Evolutionary conservation across 352 stramenopile species (phyloP).

Genomic region (Pythium dissotocum): DNA sequence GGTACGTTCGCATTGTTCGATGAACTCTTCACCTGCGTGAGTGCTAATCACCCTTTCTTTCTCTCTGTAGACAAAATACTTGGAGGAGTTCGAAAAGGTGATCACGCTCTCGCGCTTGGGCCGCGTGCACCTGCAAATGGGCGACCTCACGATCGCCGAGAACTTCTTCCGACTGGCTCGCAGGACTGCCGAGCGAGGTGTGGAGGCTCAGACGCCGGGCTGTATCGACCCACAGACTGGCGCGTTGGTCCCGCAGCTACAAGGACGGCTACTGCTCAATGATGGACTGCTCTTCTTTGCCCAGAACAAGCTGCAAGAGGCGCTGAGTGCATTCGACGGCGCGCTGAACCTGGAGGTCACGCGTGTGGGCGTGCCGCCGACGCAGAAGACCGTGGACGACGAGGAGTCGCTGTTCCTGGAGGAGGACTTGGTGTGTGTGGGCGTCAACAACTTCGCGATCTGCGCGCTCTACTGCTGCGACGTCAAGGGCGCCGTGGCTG

Average conservation of each 20-base stretch:
- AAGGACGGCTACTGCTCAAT: conserved; percentile 65
- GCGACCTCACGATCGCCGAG: conserved; percentile 56
- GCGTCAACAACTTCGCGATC: conserved; percentile 83
- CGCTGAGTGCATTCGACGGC: conserved; percentile 69
- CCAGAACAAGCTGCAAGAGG: conserved; percentile 81
- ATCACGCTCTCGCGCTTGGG: conserved; percentile 62
- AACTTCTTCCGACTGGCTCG: conserved; percentile 57
- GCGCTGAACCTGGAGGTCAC: conserved; percentile 48
- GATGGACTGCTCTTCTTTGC: conserved; percentile 73
- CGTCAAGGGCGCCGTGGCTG: conserved; percentile 64
- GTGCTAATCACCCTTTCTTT: conserved; percentile 5
- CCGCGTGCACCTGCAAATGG: conserved; percentile 76
- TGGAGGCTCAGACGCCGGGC: background rate
- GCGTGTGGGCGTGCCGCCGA: background rate
- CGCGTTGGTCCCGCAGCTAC: conserved; percentile 30
- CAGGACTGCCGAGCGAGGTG: conserved; percentile 25
- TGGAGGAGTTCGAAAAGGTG: conserved; percentile 45
- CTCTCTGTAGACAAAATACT: conserved; percentile 33
- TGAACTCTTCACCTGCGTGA: background rate
- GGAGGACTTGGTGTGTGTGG: conserved; percentile 65
- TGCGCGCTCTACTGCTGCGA: conserved; percentile 83
- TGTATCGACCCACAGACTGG: conserved; percentile 4
- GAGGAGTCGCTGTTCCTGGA: conserved; percentile 57
- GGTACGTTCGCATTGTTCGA: conserved; percentile 29
- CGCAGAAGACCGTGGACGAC: conserved; percentile 2